Evolutionary conservation across 192 early-diverging fungal genomes (phyloP), one percentile per base, ranked within the genome.

Genomic region (Gryganskiella cystojenkinii): DNA sequence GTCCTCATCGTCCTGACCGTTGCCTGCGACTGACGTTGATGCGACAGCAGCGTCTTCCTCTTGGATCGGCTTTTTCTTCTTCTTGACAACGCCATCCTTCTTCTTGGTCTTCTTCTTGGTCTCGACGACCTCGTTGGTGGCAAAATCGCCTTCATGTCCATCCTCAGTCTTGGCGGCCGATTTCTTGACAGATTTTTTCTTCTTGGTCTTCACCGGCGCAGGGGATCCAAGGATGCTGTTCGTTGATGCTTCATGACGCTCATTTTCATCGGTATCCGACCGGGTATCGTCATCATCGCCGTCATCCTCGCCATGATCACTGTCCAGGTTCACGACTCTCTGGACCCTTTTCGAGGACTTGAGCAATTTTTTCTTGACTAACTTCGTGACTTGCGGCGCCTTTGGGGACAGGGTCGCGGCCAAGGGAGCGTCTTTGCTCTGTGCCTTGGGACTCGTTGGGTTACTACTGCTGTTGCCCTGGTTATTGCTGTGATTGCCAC

Each of bases 291-390:
- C 24, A 57, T 64, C 11, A 19, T 30, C 22, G 14, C 31, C 25
- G 15, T 19, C 49, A 9, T 34, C 57, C 35, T 54, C 59, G 14
- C 61, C 64, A 51, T 78, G 74, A 34, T 78, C 74, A 27, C 74
- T 78, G 34, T 78, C 74, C 35, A 78, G 42, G 56, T 78, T 78
- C 8, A 78, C 74, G 22, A 78, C 49, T 42, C 74, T 60, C 33
- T 64, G 37, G 24, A 64, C 67, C 13, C 74, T 51, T 37, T 64
- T 68, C 5, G 74, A 44, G 1, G 66, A 56, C 33, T 54, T 64
- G 47, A 78, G 58, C 22, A 78, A 54, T 24, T 78, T 78, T 61
- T 78, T 78, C 67, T 69, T 78, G 45, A 64, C 56, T 8, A 78
- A 20, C 28, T 69, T 78, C 5, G 11, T 33, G 15, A 52, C 60